Base-by-base conservation (phyloP, 2,329 filamentous ascomycete genomes). In the Xylariaceae sp. region DNA sequence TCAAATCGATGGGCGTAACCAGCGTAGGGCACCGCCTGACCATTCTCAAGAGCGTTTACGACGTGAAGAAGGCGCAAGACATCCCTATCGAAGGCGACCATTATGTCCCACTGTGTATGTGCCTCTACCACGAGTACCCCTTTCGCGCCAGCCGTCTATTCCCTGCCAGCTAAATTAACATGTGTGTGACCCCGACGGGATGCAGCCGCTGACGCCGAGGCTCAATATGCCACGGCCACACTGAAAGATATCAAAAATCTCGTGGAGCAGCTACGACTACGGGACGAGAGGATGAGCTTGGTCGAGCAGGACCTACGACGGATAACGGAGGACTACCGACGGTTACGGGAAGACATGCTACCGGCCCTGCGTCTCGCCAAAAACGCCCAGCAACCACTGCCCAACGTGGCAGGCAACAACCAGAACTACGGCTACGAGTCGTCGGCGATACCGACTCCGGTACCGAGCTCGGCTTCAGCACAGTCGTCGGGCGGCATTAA, bases 1-100 rank as follows among this genome's bases (percentile, higher is more conserved):
- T 98, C 54, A 95, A 94, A 65, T 88, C 94, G 59, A 90, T 97
- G 81, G 89, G 89, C 33, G 85, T 98, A 49, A 71, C 73, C 47
- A 97, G 90, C 65, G 88, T 96, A 33, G 92, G 92, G 28, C 92
- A 98, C 67, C 83, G 92, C 44, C 72, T 98, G 54, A 94, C 88
- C 15, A 94, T 98, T 41, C 74, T 98, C 42, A 97, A 96, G 68
- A 89, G 82, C 55, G 88, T 97, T 38, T 97, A 96, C 66, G 89
- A 97, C 58, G 83, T 92, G 57, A 98, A 98, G 68, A 83, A 90
- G 61, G 88, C 88, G 49, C 89, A 96, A 58, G 88, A 94, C 54
- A 78, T 97, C 44, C 84, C 87, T 12, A 77, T 96, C 53, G 90
- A 97, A 59, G 82, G 83, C 46, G 90, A 96, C 55, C 87, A 97